These are phyloP conservation scores for Aspergillus thermomutatus DNA, from an alignment of 2,329 filamentous ascomycete genomes.

Conservation along the genomic window DNA sequence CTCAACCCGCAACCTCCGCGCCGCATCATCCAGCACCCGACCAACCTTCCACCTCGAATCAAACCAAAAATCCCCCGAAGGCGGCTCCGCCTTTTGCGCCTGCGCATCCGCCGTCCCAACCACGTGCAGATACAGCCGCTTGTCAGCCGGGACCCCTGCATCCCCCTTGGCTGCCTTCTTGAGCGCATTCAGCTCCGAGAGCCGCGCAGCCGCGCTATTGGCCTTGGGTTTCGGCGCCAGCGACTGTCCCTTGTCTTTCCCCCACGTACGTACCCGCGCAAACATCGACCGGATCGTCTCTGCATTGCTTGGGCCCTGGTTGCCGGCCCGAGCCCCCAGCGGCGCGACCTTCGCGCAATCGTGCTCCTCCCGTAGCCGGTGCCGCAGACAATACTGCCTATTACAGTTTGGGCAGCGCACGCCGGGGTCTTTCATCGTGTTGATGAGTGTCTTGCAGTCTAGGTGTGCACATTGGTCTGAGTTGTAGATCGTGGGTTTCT, in stretches of 20 bases:
- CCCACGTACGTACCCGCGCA: slow-evolving; percentile 75
- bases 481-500: slow-evolving; percentile 55
- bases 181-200: slow-evolving; percentile 70
- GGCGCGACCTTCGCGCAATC: slow-evolving; percentile 73
- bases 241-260: slow-evolving; percentile 56
- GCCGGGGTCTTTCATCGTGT: slow-evolving; percentile 49
- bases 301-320: slow-evolving; percentile 44
- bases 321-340: slow-evolving; percentile 47
- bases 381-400: slow-evolving; percentile 50
- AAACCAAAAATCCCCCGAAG: slow-evolving; percentile 77
- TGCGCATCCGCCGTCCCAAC: slow-evolving; percentile 87
- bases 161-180: slow-evolving; percentile 92
- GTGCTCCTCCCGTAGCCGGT: slow-evolving; percentile 64
- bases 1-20: slow-evolving; percentile 40
- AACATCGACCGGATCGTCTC: slow-evolving; percentile 73
- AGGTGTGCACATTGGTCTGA: slow-evolving; percentile 50
- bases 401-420: slow-evolving; percentile 51
- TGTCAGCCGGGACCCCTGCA: slow-evolving; percentile 72
- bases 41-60: slow-evolving; percentile 87
- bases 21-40: slow-evolving; percentile 50
- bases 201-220: slow-evolving; percentile 55
- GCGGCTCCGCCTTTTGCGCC: slow-evolving; percentile 77
- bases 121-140: slow-evolving; percentile 84
- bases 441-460: slow-evolving; percentile 51
- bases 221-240: slow-evolving; percentile 56